Base-by-base conservation (phyloP, 1,139 yeast species). In the Suhomyces kunorum region DNA sequence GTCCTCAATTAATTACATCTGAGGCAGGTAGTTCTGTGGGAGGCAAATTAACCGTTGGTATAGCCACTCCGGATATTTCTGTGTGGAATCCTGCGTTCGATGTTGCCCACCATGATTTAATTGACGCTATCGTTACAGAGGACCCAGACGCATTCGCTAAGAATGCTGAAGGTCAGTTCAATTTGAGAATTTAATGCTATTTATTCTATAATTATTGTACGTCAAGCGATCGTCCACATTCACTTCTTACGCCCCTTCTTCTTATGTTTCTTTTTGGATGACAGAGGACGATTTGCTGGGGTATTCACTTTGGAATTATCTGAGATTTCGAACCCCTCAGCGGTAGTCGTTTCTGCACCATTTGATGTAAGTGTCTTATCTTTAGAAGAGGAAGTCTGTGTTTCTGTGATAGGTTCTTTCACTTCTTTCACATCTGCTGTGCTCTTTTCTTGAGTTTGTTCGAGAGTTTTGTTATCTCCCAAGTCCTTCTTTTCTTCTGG, bases 81-180 rank as follows among this genome's bases (percentile, higher is more conserved):
- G 96, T 88, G 1, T 92, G 98, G 97, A 92, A 92, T 55, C 98
- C 98, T 1, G 86, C 97, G 0, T 92, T 92, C 55, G 98, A 92
- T 59, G 90, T 92, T 9, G 88, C 98, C 6, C 96, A 96, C 0
- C 81, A 83, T 54, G 74, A 73, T 33, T 68, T 84, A 35, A 88
- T 92, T 42, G 96, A 89, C 55, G 87, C 89, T 43, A 87, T 92
- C 47, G 87, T 90, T 22, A 90, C 98, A 1, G 98, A 92, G 60
- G 64, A 65, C 33, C 68, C 75, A 35, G 78, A 77, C 4, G 87
- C 77, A 6, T 66, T 69, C 41, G 58, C 61, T 8, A 81, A 81
- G 50, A 67, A 71, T 43, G 25, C 45, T 0, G 41, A 61, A 8
- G 84, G 84, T 1, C 50, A 66, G 4, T 81, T 80, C 49, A 54